These are phyloP conservation scores for Aspergillus sparsus DNA, from an alignment of 495 filamentous ascomycete species.

Conservation along the genomic window DNA sequence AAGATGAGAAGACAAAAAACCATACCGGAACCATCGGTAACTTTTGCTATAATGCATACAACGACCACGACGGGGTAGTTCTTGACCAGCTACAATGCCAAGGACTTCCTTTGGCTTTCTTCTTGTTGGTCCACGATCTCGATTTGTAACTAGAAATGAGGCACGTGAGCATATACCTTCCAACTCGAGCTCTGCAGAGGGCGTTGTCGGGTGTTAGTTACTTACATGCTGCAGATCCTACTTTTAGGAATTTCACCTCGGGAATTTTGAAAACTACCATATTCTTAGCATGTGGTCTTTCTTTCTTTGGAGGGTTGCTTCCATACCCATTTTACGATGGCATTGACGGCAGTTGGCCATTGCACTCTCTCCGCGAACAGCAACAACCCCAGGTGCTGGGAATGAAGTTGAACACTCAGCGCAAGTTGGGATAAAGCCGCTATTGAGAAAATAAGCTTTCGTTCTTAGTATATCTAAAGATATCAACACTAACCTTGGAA, in stretches of 20 bases:
- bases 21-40: slow-evolving; percentile 80
- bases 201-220: not conserved
- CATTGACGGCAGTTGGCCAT: slow-evolving; percentile 81
- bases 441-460: slow-evolving; percentile 30
- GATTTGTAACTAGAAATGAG: slow-evolving; percentile 29
- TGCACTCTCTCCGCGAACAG: slow-evolving; percentile 73
- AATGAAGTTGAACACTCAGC: slow-evolving; percentile 72
- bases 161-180: not conserved
- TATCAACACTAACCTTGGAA: slow-evolving; percentile 62
- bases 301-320: not conserved
- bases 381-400: slow-evolving; percentile 61
- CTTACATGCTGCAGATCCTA: slow-evolving; percentile 57
- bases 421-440: slow-evolving; percentile 82
- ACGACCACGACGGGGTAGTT: slow-evolving; percentile 71
- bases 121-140: slow-evolving; percentile 48
- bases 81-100: slow-evolving; percentile 76
- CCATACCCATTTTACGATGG: slow-evolving; percentile 74
- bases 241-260: slow-evolving; percentile 76
- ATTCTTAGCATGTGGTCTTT: slow-evolving; percentile 5
- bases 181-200: too few species aligned
- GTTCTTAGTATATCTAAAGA: not conserved
- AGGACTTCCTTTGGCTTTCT: slow-evolving; percentile 69
- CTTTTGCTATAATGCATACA: slow-evolving; percentile 79
- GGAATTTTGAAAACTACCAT: slow-evolving; percentile 66
- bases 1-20: slow-evolving; percentile 35